Conservation (phyloP, 2,329 filamentous ascomycete genomes). For the Botrytis galanthina region DNA sequence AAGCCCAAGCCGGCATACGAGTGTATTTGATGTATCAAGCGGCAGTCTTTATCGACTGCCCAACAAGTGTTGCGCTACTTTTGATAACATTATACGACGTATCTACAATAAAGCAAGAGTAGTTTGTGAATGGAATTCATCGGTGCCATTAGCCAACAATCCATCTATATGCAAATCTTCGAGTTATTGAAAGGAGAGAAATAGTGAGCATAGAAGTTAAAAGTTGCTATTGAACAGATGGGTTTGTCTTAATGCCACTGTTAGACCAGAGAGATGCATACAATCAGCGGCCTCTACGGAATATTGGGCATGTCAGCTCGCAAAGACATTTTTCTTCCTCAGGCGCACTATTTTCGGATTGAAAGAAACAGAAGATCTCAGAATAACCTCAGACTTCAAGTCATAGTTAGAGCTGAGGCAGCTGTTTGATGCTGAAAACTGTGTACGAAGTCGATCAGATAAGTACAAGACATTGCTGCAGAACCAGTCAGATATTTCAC, state of each 20-base stretch:
- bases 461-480: not conserved
- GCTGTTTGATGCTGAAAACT: not conserved
- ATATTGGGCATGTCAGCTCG: not conserved
- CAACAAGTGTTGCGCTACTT: not conserved
- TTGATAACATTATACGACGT: too few species aligned
- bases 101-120: not conserved
- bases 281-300: not conserved
- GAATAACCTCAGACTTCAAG: not conserved
- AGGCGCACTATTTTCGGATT: too few species aligned
- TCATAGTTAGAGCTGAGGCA: not conserved
- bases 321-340: not conserved
- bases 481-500: not conserved
- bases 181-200: not conserved
- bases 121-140: fast-evolving
- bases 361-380: not conserved
- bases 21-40: not conserved
- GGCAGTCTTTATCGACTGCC: not conserved
- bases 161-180: not conserved
- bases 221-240: not conserved
- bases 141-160: fast-evolving
- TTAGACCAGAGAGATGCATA: not conserved
- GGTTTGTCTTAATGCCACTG: fast-evolving
- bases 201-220: not conserved
- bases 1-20: not conserved
- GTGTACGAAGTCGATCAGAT: not conserved